Evolutionary conservation across 768 basidiomycete species (phyloP), one percentile per base, ranked within the genome.

Genomic region (Suillus occidentalis): DNA sequence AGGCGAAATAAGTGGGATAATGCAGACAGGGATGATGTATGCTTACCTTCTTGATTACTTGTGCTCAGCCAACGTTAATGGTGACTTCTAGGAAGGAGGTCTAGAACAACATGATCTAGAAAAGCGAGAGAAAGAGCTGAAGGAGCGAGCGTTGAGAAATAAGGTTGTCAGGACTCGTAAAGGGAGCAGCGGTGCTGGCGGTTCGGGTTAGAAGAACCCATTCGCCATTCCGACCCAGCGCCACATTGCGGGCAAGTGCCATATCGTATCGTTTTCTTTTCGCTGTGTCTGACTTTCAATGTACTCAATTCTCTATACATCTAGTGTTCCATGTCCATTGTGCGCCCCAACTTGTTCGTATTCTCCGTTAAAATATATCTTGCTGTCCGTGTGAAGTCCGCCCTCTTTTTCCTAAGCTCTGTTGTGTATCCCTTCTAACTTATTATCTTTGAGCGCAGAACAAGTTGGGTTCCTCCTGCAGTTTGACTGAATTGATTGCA

Each of bases 151-250:
- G 16, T 75, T 94, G 72, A 84, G 92, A 71, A 93, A 94, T 72
- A 94, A 94, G 73, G 92, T 94, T 55, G 82, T 88, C 61, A 82
- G 89, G 72, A 90, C 89, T 37, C 81, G 91, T 68, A 91, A 89
- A 73, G 78, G 72, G 20, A 80, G 77, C 66, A 69, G 68, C 53
- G 72, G 72, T 18, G 58, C 62, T n/a, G 52, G n/a, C 1, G 66
- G 67, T 9, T 25, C 42, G 25, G 40, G 47, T 61, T 72, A 43
- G 28, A 20, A 31, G 40, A 59, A 18, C 39, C 18, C 10, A 13
- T 58, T 25, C 16, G 18, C 25, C 31, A 12, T 31, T 18, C 18
- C 28, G 8, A 42, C 12, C 10, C 40, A 31, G 25, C 1, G 40
- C 40, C 25, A 6, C 40, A 18, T 58, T 40, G 18, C 40, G 40